Percentiles rank a stretch among this genome's conserved stretches.
Evolutionary conservation across 192 early-diverging fungal genomes (phyloP).

Genomic region (Paraglomus occultum): DNA sequence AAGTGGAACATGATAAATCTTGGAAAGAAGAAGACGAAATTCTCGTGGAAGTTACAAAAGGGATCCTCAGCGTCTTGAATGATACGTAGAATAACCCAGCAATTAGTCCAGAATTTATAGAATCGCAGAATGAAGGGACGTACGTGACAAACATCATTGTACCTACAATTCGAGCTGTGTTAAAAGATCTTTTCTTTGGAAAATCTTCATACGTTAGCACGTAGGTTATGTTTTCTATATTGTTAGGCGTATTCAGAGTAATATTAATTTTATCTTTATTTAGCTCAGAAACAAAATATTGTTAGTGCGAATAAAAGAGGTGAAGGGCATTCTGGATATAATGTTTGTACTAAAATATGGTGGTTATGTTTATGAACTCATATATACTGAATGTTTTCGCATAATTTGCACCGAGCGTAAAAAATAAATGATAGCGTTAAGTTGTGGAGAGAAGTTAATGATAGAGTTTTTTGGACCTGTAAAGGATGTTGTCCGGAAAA

Average conservation of each 20-base stretch:
- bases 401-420: too few species aligned
- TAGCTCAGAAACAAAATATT: too few species aligned
- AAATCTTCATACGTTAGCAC: constrained; percentile 9
- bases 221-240: too few species aligned
- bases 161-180: background rate
- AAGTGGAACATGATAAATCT: constrained; percentile 13
- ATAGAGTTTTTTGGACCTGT: background rate
- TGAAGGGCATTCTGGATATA: too few species aligned
- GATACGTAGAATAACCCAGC: constrained; percentile 6
- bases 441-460: constrained; percentile 9
- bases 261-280: too few species aligned
- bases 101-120: constrained; percentile 4
- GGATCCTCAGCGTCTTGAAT: constrained; percentile 11
- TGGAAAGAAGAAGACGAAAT: constrained; percentile 15
- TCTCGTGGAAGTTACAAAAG: constrained; percentile 15
- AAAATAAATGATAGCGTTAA: background rate
- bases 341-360: too few species aligned
- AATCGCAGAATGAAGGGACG: constrained; percentile 13
- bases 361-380: too few species aligned
- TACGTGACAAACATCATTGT: too few species aligned
- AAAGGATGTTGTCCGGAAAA: background rate
- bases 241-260: too few species aligned
- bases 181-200: background rate
- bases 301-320: too few species aligned
- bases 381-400: too few species aligned